Evolutionary conservation across 169 alveolate genomes (phyloP), one percentile per base, ranked within the genome.

Genomic region (Eimeria tenella): DNA sequence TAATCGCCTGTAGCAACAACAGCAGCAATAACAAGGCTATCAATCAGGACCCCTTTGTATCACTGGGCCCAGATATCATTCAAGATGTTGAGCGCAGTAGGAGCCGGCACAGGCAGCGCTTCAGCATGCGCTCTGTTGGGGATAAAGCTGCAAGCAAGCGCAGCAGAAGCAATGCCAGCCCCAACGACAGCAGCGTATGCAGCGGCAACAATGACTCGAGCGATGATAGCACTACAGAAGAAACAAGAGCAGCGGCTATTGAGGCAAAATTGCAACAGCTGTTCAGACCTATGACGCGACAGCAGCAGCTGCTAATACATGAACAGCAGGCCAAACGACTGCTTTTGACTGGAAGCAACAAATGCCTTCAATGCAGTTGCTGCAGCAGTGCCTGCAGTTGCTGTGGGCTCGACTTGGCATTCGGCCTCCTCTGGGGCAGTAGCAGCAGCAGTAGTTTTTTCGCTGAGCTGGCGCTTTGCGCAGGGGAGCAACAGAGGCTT

Each of bases 271-370:
- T 82, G 58, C 77, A 82, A 58, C 90, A 58, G 11, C 90, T 82
- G 75, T 60, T 82, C 90, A 56, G 90, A 13, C 90, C 90, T 10
- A 82, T 82, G 90, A 82, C 60, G 4, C 60, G 73, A 50, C 90
- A 82, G 75, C 90, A 82, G 77, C 90, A 82, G 62, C 50, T 82
- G 90, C 90, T 82, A 56, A 82, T 82, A 23, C 90, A 82, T n/a
- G 42, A 58, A 55, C 90, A 82, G 90, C 90, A 82, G 58, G 90
- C 58, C 31, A 82, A 82, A 60, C 42, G 90, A 74, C 90, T 82
- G 58, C 75, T 82, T 53, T 74, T 82, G 49, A 58, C 50, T 6
- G 77, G 90, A 3, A 79, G 55, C 70, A 53, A 21, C 53, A 5
- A 58, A 73, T 55, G 75, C 77, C 23, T 9, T 23, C 42, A 42